Evolutionary conservation across 495 filamentous ascomycete species (phyloP).

Genomic region (Penicillium ochrochloron): DNA sequence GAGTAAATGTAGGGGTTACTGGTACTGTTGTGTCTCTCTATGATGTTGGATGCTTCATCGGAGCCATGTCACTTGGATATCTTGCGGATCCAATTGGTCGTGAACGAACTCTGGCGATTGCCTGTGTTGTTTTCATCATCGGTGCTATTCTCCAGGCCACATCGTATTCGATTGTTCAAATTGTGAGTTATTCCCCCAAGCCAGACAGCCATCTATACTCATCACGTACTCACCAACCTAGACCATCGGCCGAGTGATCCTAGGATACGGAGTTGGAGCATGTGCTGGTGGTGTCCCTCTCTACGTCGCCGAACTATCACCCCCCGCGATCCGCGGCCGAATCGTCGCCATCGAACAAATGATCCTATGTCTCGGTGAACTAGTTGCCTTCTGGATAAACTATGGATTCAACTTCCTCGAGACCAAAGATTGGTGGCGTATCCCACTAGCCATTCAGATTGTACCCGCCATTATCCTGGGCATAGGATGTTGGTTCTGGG

Average conservation of each 20-base stretch:
- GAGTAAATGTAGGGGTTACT: constrained; percentile 25
- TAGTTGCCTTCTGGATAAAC: constrained; percentile 73
- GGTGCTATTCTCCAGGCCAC: constrained; percentile 69
- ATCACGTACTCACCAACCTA: constrained; percentile 2
- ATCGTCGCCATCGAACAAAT: constrained; percentile 77
- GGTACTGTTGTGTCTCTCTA: constrained; percentile 51
- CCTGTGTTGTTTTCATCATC: constrained; percentile 68
- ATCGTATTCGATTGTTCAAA: constrained; percentile 58
- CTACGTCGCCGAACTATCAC: constrained; percentile 50
- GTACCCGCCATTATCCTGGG: constrained; percentile 62
- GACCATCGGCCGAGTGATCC: constrained; percentile 53
- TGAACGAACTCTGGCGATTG: constrained; percentile 72
- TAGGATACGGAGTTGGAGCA: constrained; percentile 72
- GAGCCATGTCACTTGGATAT: constrained; percentile 68
- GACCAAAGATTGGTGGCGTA: constrained; percentile 67
- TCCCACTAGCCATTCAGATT: constrained; percentile 66
- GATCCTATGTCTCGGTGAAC: constrained; percentile 71
- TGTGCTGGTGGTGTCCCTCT: constrained; percentile 70
- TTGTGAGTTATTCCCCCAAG: constrained; percentile 28
- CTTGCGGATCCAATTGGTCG: constrained; percentile 67
- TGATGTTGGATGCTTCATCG: constrained; percentile 62
- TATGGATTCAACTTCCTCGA: constrained; percentile 40
- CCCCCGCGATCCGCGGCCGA: constrained; percentile 40
- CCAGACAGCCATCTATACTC: background rate
- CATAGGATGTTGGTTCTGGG: constrained; percentile 45